A percentile compares a stretch with the other conserved stretches of the same genome.
phyloP scores from a whole-genome alignment of 1,139 yeast species.

The Magnusiomyces tetraspermus region DNA sequence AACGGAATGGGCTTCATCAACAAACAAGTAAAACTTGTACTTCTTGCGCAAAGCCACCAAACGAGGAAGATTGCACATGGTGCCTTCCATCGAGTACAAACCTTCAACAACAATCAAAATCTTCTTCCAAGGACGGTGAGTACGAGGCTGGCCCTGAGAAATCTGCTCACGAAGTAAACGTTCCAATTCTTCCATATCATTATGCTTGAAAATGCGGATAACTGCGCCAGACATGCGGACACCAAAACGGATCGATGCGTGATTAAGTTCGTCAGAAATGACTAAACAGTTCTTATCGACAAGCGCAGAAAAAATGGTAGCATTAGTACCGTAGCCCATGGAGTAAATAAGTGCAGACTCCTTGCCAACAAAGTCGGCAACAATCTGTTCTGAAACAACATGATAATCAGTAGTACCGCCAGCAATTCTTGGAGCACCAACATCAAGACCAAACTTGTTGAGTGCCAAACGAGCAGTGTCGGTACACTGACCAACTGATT shows the following conservation, averaged over 20 bases:
- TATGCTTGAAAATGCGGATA: constrained; percentile 86
- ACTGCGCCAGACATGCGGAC: constrained; percentile 88
- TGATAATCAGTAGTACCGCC: constrained; percentile 77
- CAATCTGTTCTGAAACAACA: constrained; percentile 57
- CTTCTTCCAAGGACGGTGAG: constrained; percentile 96
- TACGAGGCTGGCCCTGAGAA: constrained; percentile 92
- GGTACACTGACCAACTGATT: constrained; percentile 86
- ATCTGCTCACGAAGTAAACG: constrained; percentile 74
- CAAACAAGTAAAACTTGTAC: constrained; percentile 81
- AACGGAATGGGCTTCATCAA: constrained; percentile 96
- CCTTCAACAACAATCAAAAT: constrained; percentile 93
- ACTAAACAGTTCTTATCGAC: constrained; percentile 84
- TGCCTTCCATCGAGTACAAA: constrained; percentile 96
- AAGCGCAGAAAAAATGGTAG: constrained; percentile 74
- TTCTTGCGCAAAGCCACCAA: constrained; percentile 67
- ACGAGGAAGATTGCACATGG: constrained; percentile 76
- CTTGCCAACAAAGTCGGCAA: constrained; percentile 84
- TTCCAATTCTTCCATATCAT: constrained; percentile 78
- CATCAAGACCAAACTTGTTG: constrained; percentile 61
- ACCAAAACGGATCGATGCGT: constrained; percentile 92
- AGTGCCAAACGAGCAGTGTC: constrained; percentile 60
- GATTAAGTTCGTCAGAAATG: constrained; percentile 89
- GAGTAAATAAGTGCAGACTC: constrained; percentile 80
- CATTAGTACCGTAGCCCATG: constrained; percentile 96
- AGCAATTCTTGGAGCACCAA: constrained; percentile 66